Evolutionary conservation across 257 asterid species (phyloP), one percentile per base, ranked within the genome.

Genomic region (Apocynum venetum): DNA sequence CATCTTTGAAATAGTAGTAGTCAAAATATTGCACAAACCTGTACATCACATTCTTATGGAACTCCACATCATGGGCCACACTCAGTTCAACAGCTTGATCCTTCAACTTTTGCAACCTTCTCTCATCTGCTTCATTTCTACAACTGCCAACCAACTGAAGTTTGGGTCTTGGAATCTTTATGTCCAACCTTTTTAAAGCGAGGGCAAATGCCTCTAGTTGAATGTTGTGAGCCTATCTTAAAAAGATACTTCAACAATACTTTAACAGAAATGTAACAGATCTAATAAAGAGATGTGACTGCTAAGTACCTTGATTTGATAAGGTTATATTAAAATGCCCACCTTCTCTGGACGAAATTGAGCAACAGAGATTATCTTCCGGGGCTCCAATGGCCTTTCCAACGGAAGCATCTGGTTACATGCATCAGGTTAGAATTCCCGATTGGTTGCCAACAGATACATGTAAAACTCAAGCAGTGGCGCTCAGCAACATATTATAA

Each of bases 281-380:
- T 43, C 67, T 35, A 8, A 60, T 14, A 71, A 74, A 77, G 67
- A 49, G 46, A 71, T 77, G 56, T 77, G 56, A 78, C 71, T 59
- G 69, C 78, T 78, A 85, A 72, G 81, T 89, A 89, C 90, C 90
- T 86, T 88, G 83, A 80, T 80, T 71, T 80, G 85, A 71, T 80
- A 80, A 51, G 63, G 70, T 80, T 75, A 83, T 61, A 80, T 52
- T 74, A 81, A 87, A 88, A 88, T 83, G 83, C 92, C 84, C 92
- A 93, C 98, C 96, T 96, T 96, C 91, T 95, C 98, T 67, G 98
- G 98, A 84, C 97, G 98, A 85, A 95, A 95, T 76, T 93, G 98
- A 84, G 98, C 93, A 83, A 95, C 98, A 19, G 98, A 93, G 74
- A 95, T 89, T 49, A 95, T 88, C 85, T 89, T 95, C 7, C 83